Evolutionary conservation across 441 rosid species (phyloP).

Genomic region (Populus hybrid): DNA sequence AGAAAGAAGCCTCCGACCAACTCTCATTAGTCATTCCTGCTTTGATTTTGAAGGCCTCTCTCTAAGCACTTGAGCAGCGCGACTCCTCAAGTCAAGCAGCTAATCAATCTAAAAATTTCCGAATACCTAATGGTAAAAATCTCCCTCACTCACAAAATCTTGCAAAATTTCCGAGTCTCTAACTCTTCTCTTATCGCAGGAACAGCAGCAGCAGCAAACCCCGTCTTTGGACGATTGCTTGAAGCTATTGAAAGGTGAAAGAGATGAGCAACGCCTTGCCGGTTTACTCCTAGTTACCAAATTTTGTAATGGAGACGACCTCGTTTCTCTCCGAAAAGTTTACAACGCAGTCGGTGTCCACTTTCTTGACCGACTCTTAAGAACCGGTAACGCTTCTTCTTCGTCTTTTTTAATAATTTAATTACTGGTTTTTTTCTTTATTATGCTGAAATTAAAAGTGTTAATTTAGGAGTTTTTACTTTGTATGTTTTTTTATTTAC

Average conservation of each 20-base stretch:
- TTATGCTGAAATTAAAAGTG: too few species aligned
- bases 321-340: conserved; percentile 46
- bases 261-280: conserved; percentile 94
- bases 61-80: not conserved
- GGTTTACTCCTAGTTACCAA: conserved; percentile 87
- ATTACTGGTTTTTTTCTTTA: not conserved
- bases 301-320: conserved; percentile 60
- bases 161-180: not conserved
- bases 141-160: not conserved
- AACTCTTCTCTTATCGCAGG: conserved; percentile 16
- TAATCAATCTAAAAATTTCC: not conserved
- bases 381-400: conserved; percentile 48
- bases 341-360: conserved; percentile 65
- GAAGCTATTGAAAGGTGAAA: conserved; percentile 71
- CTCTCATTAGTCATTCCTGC: not conserved
- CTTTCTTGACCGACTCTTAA: conserved; percentile 74
- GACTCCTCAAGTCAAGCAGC: not conserved
- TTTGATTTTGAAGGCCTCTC: not conserved
- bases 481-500: not conserved
- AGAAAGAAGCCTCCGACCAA: not conserved
- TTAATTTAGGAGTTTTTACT: too few species aligned
- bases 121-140: not conserved
- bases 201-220: conserved; percentile 27
- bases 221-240: conserved; percentile 70
- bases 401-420: not conserved